A percentile compares a stretch with the other conserved stretches of the same genome.
phyloP scores from a whole-genome alignment of 208 protist species.

The Phytomonas serpens region DNA sequence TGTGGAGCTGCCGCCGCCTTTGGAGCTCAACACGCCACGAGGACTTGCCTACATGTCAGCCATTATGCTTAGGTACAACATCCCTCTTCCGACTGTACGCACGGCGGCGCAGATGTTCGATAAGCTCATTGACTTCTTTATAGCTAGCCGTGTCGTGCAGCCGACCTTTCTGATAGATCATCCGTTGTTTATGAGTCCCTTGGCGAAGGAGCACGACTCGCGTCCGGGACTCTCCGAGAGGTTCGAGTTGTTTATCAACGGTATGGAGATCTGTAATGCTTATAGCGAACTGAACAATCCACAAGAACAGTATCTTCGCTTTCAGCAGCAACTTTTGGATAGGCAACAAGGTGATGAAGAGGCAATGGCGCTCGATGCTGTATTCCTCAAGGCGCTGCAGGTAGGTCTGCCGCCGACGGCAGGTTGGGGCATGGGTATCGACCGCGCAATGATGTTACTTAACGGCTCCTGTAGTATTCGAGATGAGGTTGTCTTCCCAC shows the following conservation, averaged over 20 bases:
- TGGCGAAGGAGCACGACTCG: conserved; percentile 82
- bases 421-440: conserved; percentile 95
- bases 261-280: conserved; percentile 94
- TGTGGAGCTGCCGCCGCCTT: conserved; percentile 63
- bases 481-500: conserved; percentile 84
- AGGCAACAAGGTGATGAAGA: conserved; percentile 89
- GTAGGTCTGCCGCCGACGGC: conserved; percentile 92
- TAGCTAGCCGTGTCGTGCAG: conserved; percentile 84
- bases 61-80: conserved; percentile 77
- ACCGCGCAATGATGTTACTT: conserved; percentile 92
- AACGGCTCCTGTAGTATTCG: conserved; percentile 78
- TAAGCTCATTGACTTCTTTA: conserved; percentile 88
- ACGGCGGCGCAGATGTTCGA: conserved; percentile 90
- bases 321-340: conserved; percentile 88
- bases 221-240: conserved; percentile 84
- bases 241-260: conserved; percentile 96
- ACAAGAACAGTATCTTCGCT: conserved; percentile 91
- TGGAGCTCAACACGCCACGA: conserved; percentile 67
- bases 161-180: conserved; percentile 96
- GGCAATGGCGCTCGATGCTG: conserved; percentile 89
- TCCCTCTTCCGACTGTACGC: conserved; percentile 68
- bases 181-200: conserved; percentile 89
- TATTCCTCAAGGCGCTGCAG: conserved; percentile 92
- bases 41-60: conserved; percentile 76
- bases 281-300: conserved; percentile 97